Evolutionary conservation across 2,329 filamentous ascomycete species (phyloP).

Genomic region (Lachnellula hyalina): DNA sequence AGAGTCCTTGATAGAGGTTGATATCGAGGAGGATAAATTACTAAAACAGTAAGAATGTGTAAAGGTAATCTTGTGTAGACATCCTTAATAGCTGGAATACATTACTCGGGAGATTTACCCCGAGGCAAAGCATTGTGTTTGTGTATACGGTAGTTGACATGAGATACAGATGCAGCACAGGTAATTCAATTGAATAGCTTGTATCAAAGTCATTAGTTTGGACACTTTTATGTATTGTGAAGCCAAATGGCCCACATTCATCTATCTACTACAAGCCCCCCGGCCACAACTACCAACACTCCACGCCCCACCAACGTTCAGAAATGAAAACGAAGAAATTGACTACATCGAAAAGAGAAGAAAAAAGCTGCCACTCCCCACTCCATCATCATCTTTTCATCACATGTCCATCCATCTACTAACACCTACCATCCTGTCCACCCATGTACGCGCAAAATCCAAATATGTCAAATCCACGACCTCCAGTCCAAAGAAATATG

Average conservation of each 20-base stretch:
- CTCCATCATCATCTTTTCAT: slow-evolving; percentile 6
- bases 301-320: background rate
- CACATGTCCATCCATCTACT: slow-evolving; percentile 8
- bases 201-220: background rate
- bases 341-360: slow-evolving; percentile 6
- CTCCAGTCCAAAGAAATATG: background rate
- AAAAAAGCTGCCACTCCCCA: slow-evolving; percentile 1
- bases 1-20: background rate
- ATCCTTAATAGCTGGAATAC: too few relatives aligned
- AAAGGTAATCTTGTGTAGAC: too few relatives aligned
- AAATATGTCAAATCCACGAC: background rate
- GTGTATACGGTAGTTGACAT: too few relatives aligned
- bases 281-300: background rate
- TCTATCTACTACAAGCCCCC: background rate
- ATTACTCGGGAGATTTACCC: too few relatives aligned
- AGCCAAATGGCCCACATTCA: background rate
- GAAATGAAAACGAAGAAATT: background rate
- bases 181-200: too few relatives aligned
- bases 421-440: slow-evolving; percentile 3
- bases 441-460: slow-evolving; percentile 1
- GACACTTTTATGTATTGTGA: background rate
- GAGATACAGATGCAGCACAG: too few relatives aligned
- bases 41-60: background rate
- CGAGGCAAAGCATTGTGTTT: too few relatives aligned
- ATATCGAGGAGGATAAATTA: background rate